Base-by-base conservation (phyloP, 768 basidiomycete genomes). In the Cystobasidium ongulense region DNA sequence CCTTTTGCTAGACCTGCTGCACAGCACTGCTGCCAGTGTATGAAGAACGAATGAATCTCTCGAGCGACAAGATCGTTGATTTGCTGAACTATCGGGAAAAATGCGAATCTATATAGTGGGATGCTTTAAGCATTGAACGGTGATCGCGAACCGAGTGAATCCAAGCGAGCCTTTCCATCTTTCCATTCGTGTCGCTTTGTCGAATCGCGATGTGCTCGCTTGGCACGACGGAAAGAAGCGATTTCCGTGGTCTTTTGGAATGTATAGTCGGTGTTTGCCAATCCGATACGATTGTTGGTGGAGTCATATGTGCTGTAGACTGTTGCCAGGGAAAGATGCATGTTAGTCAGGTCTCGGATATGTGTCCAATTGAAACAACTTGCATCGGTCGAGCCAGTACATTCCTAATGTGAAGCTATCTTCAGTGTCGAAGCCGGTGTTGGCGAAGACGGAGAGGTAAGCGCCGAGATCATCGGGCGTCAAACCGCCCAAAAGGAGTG, bases 311-410 rank as follows among this genome's bases (percentile, higher is more conserved):
- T 46, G 36, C 36, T 39, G 38, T 64, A 64, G 63, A 39, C 63
- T 64, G 38, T 59, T 46, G 57, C 25, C 3, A n/a, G 31, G 18
- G 57, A 29, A 38, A 33, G 21, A 7, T 8, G 29, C 29, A 10
- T 8, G 21, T 38, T 17, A 31, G 31, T 17, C 57, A 10, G 57
- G 23, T 17, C 21, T 8, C 18, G 5, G 5, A 5, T 59, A 29
- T 15, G 3, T 59, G 8, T 36, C 8, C 4, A 27, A 13, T 8
- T 29, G 1, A 17, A 68, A 18, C 17, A 23, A 68, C 66, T 46
- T 50, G 53, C 66, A 71, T 59, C 68, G 68, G 46, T 71, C 68
- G n/a, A 71, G 33, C 53, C 50, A 71, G 54, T 71, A 71, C 68
- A 57, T 54, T 2, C 68, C 68, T 17, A 71, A 41, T 7, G 68